Conservation (phyloP, 768 basidiomycete species). For the Calvatia gigantea region DNA sequence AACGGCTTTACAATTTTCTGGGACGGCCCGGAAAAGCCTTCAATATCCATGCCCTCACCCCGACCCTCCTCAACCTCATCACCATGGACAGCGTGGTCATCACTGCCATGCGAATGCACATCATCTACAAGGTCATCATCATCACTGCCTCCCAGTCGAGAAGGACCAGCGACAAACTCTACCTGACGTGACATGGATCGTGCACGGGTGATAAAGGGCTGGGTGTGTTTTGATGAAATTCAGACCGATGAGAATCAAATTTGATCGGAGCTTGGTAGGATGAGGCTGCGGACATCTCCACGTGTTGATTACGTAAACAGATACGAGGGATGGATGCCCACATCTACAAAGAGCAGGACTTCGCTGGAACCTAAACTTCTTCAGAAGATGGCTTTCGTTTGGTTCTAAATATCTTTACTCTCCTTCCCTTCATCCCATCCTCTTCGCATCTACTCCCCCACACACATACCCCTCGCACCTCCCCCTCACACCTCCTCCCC, state of each 20-base stretch:
- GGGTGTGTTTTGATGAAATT: neutral
- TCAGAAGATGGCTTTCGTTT: neutral
- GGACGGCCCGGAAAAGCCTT: constrained; percentile 48
- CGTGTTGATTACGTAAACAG: neutral
- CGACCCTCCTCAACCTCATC: constrained; percentile 23
- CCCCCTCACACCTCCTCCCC: neutral
- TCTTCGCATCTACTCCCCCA: neutral
- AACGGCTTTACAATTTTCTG: constrained; percentile 69
- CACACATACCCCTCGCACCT: neutral
- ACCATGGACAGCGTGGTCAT: constrained; percentile 18
- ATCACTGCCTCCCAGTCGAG: constrained; percentile 5
- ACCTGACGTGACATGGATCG: neutral
- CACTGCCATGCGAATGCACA: constrained; percentile 1
- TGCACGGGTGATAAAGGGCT: neutral
- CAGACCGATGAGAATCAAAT: neutral
- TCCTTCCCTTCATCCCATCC: neutral
- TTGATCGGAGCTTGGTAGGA: neutral
- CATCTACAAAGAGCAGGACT: neutral
- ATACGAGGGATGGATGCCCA: neutral
- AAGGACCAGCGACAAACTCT: neutral
- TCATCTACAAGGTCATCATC: constrained; percentile 1
- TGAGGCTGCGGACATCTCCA: neutral
- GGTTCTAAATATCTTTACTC: neutral
- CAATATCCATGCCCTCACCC: constrained; percentile 50
- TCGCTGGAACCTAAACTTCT: constrained; percentile 4